Evolutionary conservation across 352 stramenopile species (phyloP).

Genomic region (Phytophthora lateralis): DNA sequence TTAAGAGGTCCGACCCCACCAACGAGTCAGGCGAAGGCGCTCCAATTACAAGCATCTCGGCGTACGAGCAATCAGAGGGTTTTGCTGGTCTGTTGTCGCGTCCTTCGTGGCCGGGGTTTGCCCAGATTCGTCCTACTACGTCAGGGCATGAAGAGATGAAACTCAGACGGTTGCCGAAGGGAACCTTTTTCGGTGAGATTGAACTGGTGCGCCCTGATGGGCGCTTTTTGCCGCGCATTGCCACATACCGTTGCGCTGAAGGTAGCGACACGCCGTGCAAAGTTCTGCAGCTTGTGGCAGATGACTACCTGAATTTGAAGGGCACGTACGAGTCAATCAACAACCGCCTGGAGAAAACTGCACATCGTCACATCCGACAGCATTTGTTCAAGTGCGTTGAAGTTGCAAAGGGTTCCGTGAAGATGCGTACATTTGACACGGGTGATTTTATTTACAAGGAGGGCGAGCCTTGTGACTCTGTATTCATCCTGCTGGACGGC

Average conservation of each 20-base stretch:
- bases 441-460: conserved; percentile 84
- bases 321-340: conserved; percentile 78
- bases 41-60: conserved; percentile 29
- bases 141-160: conserved; percentile 54
- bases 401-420: conserved; percentile 68
- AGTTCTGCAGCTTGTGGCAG: conserved; percentile 77
- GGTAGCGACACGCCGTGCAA: conserved; percentile 54
- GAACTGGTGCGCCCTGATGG: conserved; percentile 78
- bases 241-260: conserved; percentile 69
- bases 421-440: conserved; percentile 57
- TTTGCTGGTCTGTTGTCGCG: conserved; percentile 38
- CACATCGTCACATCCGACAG: conserved; percentile 64
- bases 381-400: conserved; percentile 83
- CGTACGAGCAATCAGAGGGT: conserved; percentile 34
- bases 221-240: conserved; percentile 67
- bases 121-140: conserved; percentile 20
- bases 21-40: conserved; percentile 18
- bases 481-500: conserved; percentile 80
- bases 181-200: conserved; percentile 82
- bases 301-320: conserved; percentile 82
- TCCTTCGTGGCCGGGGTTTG: conserved; percentile 32
- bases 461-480: conserved; percentile 76
- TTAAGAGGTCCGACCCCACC: conserved; percentile 37
- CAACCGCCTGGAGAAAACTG: conserved; percentile 62
- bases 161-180: conserved; percentile 65